These are phyloP conservation scores for Penicillium sclerotigenum DNA, from an alignment of 2,329 filamentous ascomycete genomes.

Conservation along the genomic window DNA sequence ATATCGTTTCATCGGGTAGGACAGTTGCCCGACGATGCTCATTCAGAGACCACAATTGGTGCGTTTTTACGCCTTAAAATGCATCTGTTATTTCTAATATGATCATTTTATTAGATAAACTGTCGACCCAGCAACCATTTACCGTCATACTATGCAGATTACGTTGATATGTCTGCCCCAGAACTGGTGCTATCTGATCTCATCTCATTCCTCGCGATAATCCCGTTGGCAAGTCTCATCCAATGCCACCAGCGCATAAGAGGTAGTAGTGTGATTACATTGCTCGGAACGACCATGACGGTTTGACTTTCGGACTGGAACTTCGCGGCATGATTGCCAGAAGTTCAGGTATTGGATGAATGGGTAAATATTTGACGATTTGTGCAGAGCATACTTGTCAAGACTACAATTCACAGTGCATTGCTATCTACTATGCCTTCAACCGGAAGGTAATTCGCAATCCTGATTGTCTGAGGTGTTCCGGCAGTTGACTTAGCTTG, in stretches of 20 bases:
- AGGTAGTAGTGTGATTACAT: not conserved
- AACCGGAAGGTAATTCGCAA: not conserved
- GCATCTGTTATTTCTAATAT: not conserved
- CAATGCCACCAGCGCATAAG: too few species aligned
- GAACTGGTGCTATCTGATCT: accelerated
- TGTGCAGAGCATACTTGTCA: not conserved
- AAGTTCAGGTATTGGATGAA: not conserved
- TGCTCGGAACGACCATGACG: not conserved
- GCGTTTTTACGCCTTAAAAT: not conserved
- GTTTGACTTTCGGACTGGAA: not conserved
- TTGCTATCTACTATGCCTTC: not conserved
- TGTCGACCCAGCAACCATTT: not conserved
- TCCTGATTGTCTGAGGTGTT: not conserved
- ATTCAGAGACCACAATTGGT: not conserved
- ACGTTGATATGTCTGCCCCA: not conserved
- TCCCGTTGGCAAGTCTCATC: not conserved
- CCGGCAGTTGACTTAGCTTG: too few species aligned
- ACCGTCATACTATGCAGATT: not conserved
- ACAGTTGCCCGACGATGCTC: not conserved
- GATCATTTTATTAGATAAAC: not conserved
- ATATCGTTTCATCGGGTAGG: not conserved
- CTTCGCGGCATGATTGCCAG: too few species aligned
- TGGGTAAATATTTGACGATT: too few species aligned
- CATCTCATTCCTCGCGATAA: not conserved
- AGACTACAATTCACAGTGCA: not conserved